Conservation (phyloP, 306 rosid genomes). For the Pterocarpus santalinus region DNA sequence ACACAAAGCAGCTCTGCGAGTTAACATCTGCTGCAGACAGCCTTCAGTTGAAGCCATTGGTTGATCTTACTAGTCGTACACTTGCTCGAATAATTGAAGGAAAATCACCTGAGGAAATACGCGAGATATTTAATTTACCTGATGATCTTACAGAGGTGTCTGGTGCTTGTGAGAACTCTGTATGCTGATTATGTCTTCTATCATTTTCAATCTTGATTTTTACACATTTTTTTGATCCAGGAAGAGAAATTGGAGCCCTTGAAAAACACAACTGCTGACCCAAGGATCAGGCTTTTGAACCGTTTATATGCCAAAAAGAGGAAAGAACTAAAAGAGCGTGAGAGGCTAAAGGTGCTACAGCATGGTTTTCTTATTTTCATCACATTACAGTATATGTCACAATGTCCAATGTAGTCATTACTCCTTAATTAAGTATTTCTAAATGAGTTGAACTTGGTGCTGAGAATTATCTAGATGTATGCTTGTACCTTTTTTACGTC, state of each 20-base stretch:
- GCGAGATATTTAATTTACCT: slow-evolving; percentile 92
- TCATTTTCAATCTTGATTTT: slow-evolving; percentile 40
- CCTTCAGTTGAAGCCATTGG: slow-evolving; percentile 93
- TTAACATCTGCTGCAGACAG: slow-evolving; percentile 94
- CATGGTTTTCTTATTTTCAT: slow-evolving; percentile 48
- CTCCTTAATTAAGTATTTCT: slow-evolving; percentile 25
- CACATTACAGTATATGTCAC: neutral
- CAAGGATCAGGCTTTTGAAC: slow-evolving; percentile 93
- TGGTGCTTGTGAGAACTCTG: slow-evolving; percentile 52
- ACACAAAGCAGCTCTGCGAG: slow-evolving; percentile 88
- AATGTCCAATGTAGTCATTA: slow-evolving; percentile 28
- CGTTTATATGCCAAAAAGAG: slow-evolving; percentile 90
- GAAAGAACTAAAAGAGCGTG: slow-evolving; percentile 91
- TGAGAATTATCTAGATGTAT: neutral
- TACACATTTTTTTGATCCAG: slow-evolving; percentile 62
- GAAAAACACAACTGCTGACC: slow-evolving; percentile 84
- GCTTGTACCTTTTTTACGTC: slow-evolving; percentile 23
- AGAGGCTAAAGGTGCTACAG: slow-evolving; percentile 77
- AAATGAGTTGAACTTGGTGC: slow-evolving; percentile 20
- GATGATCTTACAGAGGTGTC: slow-evolving; percentile 98
- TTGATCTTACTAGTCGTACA: slow-evolving; percentile 93
- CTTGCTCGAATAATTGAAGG: slow-evolving; percentile 98
- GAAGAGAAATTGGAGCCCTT: slow-evolving; percentile 97
- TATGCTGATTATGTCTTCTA: slow-evolving; percentile 43
- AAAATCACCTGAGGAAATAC: slow-evolving; percentile 91